Evolutionary conservation across 2,329 filamentous ascomycete species (phyloP).

Genomic region (Akanthomyces muscarius): DNA sequence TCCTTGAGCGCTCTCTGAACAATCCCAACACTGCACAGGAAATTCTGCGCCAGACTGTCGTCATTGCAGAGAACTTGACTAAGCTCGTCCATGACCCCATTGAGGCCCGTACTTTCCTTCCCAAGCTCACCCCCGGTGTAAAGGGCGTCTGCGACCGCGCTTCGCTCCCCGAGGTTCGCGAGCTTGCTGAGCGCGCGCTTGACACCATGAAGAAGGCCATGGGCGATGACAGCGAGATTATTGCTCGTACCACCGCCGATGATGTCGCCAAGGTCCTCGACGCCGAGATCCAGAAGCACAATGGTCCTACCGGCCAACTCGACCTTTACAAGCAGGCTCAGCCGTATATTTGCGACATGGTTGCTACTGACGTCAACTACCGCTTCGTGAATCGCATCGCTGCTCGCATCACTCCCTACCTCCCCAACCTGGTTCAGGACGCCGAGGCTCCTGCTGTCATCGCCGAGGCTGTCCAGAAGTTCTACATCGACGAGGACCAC

Average conservation of each 20-base stretch:
- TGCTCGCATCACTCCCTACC: slow-evolving; percentile 66
- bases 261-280: slow-evolving; percentile 75
- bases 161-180: slow-evolving; percentile 89
- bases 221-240: slow-evolving; percentile 62
- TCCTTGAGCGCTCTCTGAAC: slow-evolving; percentile 91
- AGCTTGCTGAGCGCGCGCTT: slow-evolving; percentile 77
- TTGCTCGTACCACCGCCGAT: slow-evolving; percentile 64
- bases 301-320: slow-evolving; percentile 54
- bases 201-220: slow-evolving; percentile 92
- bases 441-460: slow-evolving; percentile 58
- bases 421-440: slow-evolving; percentile 64
- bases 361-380: slow-evolving; percentile 82
- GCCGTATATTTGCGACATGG: slow-evolving; percentile 75
- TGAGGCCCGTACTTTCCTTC: slow-evolving; percentile 90
- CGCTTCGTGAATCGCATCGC: slow-evolving; percentile 72
- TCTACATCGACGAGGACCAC: slow-evolving; percentile 79
- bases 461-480: slow-evolving; percentile 68
- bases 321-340: slow-evolving; percentile 66
- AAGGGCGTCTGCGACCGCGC: slow-evolving; percentile 83
- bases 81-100: slow-evolving; percentile 95
- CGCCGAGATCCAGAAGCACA: slow-evolving; percentile 67
- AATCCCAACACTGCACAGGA: slow-evolving; percentile 88
- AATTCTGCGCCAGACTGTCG: slow-evolving; percentile 89
- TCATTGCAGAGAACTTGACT: slow-evolving; percentile 96
- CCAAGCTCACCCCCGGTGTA: slow-evolving; percentile 90